Percentiles rank a stretch among this genome's conserved stretches.
Conservation (phyloP, 257 asterid species). For the Gentiana straminea region DNA sequence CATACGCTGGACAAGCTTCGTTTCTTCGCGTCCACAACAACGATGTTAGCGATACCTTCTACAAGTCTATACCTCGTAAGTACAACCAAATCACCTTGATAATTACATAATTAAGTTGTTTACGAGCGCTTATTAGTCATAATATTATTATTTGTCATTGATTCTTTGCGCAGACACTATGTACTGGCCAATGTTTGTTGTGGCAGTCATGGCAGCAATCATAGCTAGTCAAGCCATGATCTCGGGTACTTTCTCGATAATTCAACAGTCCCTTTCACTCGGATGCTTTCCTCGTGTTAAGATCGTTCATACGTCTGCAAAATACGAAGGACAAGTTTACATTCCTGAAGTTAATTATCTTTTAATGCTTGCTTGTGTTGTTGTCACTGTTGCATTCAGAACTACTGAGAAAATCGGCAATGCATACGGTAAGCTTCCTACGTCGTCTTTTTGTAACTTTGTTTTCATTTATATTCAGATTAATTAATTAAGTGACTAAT, state of each 20-base stretch:
- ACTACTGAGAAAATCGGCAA: slow-evolving; percentile 34
- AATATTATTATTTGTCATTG: background rate
- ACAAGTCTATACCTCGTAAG: slow-evolving; percentile 41
- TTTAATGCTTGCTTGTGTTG: slow-evolving; percentile 43
- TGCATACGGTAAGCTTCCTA: slow-evolving; percentile 38
- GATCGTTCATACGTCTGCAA: slow-evolving; percentile 36
- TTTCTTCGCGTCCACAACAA: slow-evolving; percentile 30
- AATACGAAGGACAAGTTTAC: slow-evolving; percentile 43
- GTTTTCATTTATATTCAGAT: too few relatives aligned
- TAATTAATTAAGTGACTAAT: background rate
- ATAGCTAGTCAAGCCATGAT: slow-evolving; percentile 63
- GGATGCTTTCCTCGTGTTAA: slow-evolving; percentile 62
- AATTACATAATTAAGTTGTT: too few relatives aligned
- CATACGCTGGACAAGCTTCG: slow-evolving; percentile 47
- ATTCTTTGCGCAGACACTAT: slow-evolving; percentile 19
- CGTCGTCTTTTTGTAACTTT: background rate
- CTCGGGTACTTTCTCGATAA: slow-evolving; percentile 46
- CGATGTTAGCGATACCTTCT: slow-evolving; percentile 27
- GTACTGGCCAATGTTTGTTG: slow-evolving; percentile 59
- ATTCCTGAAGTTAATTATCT: slow-evolving; percentile 43
- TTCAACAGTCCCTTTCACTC: slow-evolving; percentile 42
- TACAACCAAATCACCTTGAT: background rate
- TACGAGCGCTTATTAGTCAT: too few relatives aligned
- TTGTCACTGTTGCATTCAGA: slow-evolving; percentile 34
- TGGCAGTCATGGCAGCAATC: slow-evolving; percentile 36